Evolutionary conservation across 2,329 filamentous ascomycete genomes (phyloP), one percentile per base, ranked within the genome.

Genomic region (Aspergillus sp.): DNA sequence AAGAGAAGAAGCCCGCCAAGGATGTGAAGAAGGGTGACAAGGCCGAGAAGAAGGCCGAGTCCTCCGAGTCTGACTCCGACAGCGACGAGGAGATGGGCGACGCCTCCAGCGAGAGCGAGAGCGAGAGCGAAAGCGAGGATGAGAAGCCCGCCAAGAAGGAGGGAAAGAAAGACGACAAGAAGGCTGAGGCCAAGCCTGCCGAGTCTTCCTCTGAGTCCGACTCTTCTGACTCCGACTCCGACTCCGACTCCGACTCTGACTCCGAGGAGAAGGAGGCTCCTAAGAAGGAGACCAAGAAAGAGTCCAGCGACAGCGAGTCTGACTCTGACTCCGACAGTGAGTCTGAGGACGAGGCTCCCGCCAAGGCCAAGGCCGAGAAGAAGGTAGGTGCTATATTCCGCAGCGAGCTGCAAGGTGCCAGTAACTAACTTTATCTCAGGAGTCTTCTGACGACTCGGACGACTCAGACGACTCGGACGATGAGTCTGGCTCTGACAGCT

Each of bases 131-230:
- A 35, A 56, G 57, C 44, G 62, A 71, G 53, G 62, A 64, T 9
- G 63, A 71, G 54, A 67, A 68, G 57, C 59, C 61, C 7, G 47
- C 57, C 49, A 70, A 68, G 56, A 66, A 66, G 53, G 57, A 59
- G 49, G 54, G 51, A n/a, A 61, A 61, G 55, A 65, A 65, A 58
- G 55, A 51, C 5, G 54, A 51, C 38, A 60, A 57, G 46, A 50
- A 54, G 45, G 49, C 43, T 19, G 49, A 53, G 13, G 49, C 50
- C 22, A 51, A 54, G 38, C 54, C 53, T 19, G 51, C 55, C 23
- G 53, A 53, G 22, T 50, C 52, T 45, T 47, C 48, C 7, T 65
- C 62, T 23, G 63, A 60, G 44, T 68, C 63, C 23, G 68, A 70
- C 38, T 68, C 62, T 17, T 60, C 61, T 20, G 54, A 52, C 25